These are phyloP conservation scores for Rubus idaeus DNA, from an alignment of 306 rosid species.

Conservation along the genomic window DNA sequence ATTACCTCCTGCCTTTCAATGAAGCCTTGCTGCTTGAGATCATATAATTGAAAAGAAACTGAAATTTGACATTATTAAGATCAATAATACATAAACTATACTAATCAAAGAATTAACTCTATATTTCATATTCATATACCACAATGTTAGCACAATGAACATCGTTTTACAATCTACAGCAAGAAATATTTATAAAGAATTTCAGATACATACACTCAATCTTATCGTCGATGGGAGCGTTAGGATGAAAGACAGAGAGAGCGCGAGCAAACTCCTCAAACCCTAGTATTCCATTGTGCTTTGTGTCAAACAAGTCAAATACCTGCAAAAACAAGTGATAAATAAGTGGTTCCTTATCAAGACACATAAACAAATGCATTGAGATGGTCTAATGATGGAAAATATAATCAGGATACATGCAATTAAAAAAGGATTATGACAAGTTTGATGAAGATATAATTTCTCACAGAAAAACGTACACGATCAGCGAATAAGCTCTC, in stretches of 20 bases:
- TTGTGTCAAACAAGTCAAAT: conserved; percentile 91
- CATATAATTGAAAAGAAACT: conserved; percentile 97
- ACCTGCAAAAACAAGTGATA: conserved; percentile 47
- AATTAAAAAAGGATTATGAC: background rate
- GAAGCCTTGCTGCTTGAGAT: conserved; percentile 98
- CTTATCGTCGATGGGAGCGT: conserved; percentile 93
- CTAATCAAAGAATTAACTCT: background rate
- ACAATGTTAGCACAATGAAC: background rate
- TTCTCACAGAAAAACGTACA: conserved; percentile 47
- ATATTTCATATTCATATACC: background rate
- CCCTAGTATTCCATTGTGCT: conserved; percentile 96
- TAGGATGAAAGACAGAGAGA: conserved; percentile 93
- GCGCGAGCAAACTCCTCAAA: conserved; percentile 99
- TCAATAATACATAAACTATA: background rate
- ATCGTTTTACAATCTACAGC: background rate
- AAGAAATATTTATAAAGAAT: background rate
- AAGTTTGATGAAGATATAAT: conserved; percentile 16
- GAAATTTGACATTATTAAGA: conserved; percentile 34
- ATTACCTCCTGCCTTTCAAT: conserved; percentile 96
- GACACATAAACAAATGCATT: conserved; percentile 18
- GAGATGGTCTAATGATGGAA: background rate
- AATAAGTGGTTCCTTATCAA: conserved; percentile 23
- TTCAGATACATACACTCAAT: conserved; percentile 67
- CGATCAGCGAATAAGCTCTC: conserved; percentile 97
- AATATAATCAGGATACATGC: background rate